Conservation (phyloP, 805 yeast genomes). For the Teunomyces pallodes region DNA sequence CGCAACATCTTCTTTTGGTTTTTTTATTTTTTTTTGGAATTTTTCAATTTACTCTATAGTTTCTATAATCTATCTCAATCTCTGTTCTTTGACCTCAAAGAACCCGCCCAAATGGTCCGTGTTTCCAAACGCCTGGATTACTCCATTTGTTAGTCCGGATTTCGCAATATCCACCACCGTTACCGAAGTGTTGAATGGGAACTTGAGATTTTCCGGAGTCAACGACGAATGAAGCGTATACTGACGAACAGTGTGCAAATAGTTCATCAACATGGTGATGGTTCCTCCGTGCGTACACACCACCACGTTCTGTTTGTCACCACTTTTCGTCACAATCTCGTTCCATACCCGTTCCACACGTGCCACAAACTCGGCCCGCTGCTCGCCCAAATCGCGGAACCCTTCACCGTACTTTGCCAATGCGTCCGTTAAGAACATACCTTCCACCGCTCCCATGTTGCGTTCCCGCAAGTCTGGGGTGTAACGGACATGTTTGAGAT, state of each 20-base stretch:
- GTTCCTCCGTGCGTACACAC: conserved; percentile 83
- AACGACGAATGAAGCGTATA: conserved; percentile 40
- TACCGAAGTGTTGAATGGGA: conserved; percentile 76
- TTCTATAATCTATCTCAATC: conserved; percentile 9
- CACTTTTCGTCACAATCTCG: conserved; percentile 33
- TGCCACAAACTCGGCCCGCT: conserved; percentile 38
- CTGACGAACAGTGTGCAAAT: conserved; percentile 41
- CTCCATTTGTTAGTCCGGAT: conserved; percentile 32
- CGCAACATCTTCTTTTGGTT: neutral
- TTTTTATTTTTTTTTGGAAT: neutral
- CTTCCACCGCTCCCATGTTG: conserved; percentile 73
- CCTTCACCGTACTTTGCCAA: conserved; percentile 54
- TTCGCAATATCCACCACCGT: conserved; percentile 60
- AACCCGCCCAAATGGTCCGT: conserved; percentile 61
- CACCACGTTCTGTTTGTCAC: conserved; percentile 48
- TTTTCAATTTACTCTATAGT: neutral
- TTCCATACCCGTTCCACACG: conserved; percentile 52
- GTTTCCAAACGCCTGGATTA: conserved; percentile 57
- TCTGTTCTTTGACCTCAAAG: conserved; percentile 19
- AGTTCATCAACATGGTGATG: conserved; percentile 56
- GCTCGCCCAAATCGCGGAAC: conserved; percentile 69
- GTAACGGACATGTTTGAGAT: conserved; percentile 16
- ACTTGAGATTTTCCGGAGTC: conserved; percentile 41
- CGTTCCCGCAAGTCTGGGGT: conserved; percentile 64
- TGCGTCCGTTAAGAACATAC: conserved; percentile 69